Evolutionary conservation across 2,329 filamentous ascomycete genomes (phyloP).

Genomic region (Capronia americana): DNA sequence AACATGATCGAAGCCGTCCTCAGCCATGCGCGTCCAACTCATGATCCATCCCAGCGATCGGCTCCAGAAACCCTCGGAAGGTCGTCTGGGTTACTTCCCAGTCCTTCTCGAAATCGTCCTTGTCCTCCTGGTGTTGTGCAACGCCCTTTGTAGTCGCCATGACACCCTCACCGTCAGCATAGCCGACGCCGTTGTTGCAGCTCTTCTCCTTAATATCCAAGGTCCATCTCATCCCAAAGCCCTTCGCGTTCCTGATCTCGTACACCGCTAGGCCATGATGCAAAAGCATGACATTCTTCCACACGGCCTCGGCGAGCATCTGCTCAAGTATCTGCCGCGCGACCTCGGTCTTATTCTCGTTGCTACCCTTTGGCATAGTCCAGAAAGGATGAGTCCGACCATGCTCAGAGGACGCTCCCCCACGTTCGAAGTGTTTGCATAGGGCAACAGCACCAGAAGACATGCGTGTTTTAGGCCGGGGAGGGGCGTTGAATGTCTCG

Average conservation of each 20-base stretch:
- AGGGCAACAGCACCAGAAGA: conserved; percentile 39
- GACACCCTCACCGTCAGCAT: neutral
- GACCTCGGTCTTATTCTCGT: conserved; percentile 38
- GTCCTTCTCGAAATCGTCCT: conserved; percentile 28
- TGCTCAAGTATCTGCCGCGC: conserved; percentile 34
- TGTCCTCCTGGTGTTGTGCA: neutral
- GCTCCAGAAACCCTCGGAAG: conserved; percentile 39
- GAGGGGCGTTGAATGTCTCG: conserved; percentile 36
- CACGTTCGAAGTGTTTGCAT: conserved; percentile 41
- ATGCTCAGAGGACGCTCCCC: conserved; percentile 36
- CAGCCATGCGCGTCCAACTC: conserved; percentile 24
- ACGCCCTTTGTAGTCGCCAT: neutral
- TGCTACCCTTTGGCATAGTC: conserved; percentile 37
- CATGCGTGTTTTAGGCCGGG: conserved; percentile 38
- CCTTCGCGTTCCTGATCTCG: conserved; percentile 37
- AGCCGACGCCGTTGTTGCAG: neutral
- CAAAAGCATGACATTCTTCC: conserved; percentile 41
- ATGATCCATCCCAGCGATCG: conserved; percentile 36
- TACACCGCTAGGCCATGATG: conserved; percentile 39
- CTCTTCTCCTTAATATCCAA: conserved; percentile 29
- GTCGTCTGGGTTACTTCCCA: conserved; percentile 32
- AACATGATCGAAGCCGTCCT: neutral
- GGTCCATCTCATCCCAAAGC: conserved; percentile 40
- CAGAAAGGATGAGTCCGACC: conserved; percentile 37
- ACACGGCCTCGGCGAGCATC: conserved; percentile 34